Conservation (phyloP, 768 basidiomycete species). For the Cystofilobasidium capitatum region DNA sequence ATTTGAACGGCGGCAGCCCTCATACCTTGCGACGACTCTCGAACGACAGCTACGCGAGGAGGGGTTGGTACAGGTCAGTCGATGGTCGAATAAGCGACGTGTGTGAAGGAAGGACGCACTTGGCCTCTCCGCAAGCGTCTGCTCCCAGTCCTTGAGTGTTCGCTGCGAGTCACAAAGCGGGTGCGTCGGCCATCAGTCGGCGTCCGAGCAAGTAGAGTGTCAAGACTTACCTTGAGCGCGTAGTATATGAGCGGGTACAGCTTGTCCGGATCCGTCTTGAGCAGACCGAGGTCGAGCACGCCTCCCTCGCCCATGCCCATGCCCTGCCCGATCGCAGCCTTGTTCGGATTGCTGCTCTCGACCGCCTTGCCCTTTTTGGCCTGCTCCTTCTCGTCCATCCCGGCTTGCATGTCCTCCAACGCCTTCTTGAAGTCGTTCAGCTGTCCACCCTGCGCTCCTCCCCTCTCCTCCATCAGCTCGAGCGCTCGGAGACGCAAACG, state of each 20-base stretch:
- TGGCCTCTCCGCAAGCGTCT: slow-evolving; percentile 85
- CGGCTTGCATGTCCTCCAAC: slow-evolving; percentile 49
- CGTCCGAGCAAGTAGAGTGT: not conserved
- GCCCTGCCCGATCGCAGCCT: slow-evolving; percentile 42
- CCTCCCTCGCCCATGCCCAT: slow-evolving; percentile 40
- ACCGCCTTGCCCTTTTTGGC: slow-evolving; percentile 37
- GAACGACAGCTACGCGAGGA: slow-evolving; percentile 57
- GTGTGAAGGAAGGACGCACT: slow-evolving; percentile 46
- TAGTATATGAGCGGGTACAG: slow-evolving; percentile 95
- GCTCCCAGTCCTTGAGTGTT: slow-evolving; percentile 89
- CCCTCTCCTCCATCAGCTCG: slow-evolving; percentile 78
- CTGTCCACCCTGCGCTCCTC: slow-evolving; percentile 45
- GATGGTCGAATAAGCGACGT: not conserved
- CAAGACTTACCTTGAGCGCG: slow-evolving; percentile 56
- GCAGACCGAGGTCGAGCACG: slow-evolving; percentile 64
- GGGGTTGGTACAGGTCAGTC: not conserved
- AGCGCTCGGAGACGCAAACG: slow-evolving; percentile 79
- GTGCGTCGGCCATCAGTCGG: not conserved
- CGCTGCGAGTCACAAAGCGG: not conserved
- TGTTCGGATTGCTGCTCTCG: slow-evolving; percentile 27
- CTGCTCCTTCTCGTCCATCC: slow-evolving; percentile 41
- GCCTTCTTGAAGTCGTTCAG: slow-evolving; percentile 70
- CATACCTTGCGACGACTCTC: slow-evolving; percentile 82
- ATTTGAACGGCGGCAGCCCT: slow-evolving; percentile 89
- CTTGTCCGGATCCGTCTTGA: slow-evolving; percentile 88